Conservation (phyloP, 768 basidiomycete species). For the Trametes elegans region DNA sequence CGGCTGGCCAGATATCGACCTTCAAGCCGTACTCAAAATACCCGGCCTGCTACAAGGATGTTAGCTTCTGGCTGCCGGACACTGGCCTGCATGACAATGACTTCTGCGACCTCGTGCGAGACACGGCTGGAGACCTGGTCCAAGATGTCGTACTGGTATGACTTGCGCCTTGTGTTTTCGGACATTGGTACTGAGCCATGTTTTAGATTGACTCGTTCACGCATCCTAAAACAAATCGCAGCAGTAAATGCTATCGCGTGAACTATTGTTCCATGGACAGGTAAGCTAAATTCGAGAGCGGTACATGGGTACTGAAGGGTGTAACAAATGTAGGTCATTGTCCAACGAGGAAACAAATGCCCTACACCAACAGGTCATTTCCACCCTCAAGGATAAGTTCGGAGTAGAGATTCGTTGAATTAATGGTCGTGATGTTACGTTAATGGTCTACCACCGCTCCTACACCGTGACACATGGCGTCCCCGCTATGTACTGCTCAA, state of each 20-base stretch:
- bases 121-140: conserved; percentile 87
- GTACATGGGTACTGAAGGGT: neutral
- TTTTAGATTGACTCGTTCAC: conserved; percentile 84
- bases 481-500: neutral
- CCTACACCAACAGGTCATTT: conserved; percentile 64
- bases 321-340: conserved; percentile 55
- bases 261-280: conserved; percentile 98
- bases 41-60: conserved; percentile 90
- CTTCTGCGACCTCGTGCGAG: conserved; percentile 92
- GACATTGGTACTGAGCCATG: conserved; percentile 2
- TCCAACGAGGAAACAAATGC: conserved; percentile 87
- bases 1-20: conserved; percentile 65
- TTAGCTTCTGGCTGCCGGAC: conserved; percentile 85
- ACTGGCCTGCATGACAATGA: conserved; percentile 87
- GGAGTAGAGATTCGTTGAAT: conserved; percentile 86
- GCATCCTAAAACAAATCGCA: conserved; percentile 82
- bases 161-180: neutral
- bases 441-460: conserved; percentile 20
- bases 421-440: conserved; percentile 32
- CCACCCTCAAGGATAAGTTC: conserved; percentile 56
- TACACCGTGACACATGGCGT: neutral
- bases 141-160: conserved; percentile 86
- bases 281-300: conserved; percentile 37
- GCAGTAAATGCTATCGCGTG: conserved; percentile 84
- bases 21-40: conserved; percentile 94